Conservation (phyloP, 441 rosid genomes). For the Flueggea neowawraea region DNA sequence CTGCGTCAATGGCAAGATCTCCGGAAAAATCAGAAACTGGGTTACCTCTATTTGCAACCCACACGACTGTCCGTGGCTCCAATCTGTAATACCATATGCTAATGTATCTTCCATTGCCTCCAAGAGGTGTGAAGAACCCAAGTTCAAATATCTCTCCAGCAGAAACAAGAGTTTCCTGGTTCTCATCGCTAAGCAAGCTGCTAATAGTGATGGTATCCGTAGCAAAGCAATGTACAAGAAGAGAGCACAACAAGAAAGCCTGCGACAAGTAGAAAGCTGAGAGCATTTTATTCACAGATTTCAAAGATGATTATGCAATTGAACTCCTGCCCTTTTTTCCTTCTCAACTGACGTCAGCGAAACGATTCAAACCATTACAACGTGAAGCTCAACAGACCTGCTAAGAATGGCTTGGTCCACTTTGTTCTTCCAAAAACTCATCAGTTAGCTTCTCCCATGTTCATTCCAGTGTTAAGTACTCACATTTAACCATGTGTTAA, state of each 20-base stretch:
- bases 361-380: no score
- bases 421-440: no score
- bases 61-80: slow-evolving; percentile 21
- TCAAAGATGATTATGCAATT: no score
- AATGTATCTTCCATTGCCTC: slow-evolving; percentile 16
- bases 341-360: no score
- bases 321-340: no score
- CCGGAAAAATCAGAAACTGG: slow-evolving; percentile 16
- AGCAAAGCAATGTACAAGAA: slow-evolving; percentile 8
- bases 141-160: slow-evolving; percentile 23
- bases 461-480: no score
- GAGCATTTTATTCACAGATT: slow-evolving; percentile 1
- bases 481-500: no score
- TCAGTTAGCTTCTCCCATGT: no score
- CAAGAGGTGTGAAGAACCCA: slow-evolving; percentile 31
- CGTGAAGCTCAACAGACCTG: no score
- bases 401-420: no score
- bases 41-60: slow-evolving; percentile 35
- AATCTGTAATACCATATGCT: slow-evolving; percentile 28
- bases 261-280: not conserved
- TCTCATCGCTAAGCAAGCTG: not conserved
- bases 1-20: not conserved
- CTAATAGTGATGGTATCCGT: slow-evolving; percentile 6
- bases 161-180: slow-evolving; percentile 18
- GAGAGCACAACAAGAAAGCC: not conserved